Base-by-base conservation (phyloP, 805 yeast genomes). In the Deakozyma indianensis region DNA sequence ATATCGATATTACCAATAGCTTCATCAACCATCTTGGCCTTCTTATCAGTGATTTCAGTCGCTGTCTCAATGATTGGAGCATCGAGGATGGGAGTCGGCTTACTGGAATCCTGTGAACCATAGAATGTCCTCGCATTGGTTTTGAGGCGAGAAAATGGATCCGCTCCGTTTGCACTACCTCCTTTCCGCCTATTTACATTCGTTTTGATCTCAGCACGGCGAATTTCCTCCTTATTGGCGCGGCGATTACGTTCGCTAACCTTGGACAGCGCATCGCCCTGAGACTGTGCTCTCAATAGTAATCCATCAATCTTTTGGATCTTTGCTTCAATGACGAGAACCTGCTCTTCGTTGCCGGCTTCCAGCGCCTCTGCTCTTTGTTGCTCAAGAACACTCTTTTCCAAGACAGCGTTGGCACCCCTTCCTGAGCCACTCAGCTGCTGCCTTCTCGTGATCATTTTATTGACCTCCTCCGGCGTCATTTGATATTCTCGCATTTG, bases 81-180 rank as follows among this genome's bases (percentile, higher is more conserved):
- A 44, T 69, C n/a, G 16, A 35, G 41, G 9, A n/a, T 11, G 3
- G 22, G 5, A 18, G 38, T 71, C 48, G 70, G 69, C 43, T 67
- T 66, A 4, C 77, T 79, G 46, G 48, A 7, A 14, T 50, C 73
- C 42, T 70, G 67, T 44, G 63, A 50, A 45, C 56, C 56, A 47
- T 87, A 86, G 63, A 85, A 90, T 49, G 85, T 77, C 56, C 84
- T 76, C 1, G 96, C 84, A 50, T 78, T 82, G 1, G 97, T 90
- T 60, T 84, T 81, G 58, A 92, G 73, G 61, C 97, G 78, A 53
- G 83, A 77, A 63, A 92, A 92, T 21, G 98, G 97, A 65, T 92
- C 75, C 45, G 75, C 69, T 35, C 51, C 53, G 43, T 51, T 41
- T 23, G 51, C 56, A 50, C 48, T 45, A 54, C 58, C 48, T 49